phyloP scores from a whole-genome alignment of 441 rosid species.

The Adansonia rubrostipa region DNA sequence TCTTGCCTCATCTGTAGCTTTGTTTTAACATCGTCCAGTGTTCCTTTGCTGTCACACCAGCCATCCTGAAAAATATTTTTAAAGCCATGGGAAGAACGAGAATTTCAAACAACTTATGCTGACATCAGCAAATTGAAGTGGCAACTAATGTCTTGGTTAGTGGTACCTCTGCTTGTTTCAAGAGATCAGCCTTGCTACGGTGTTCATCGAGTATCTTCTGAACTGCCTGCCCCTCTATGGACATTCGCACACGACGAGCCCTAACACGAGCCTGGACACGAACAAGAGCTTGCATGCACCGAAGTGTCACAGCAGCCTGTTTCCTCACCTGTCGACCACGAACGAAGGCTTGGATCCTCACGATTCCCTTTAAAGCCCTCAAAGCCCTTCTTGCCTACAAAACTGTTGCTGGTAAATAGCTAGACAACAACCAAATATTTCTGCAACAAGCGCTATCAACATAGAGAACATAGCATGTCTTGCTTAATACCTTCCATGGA shows the following conservation, averaged over 20 bases:
- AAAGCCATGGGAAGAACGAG: not conserved
- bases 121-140: not conserved
- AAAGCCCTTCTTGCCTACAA: constrained; percentile 88
- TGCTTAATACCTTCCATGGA: not conserved
- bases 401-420: not conserved
- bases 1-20: constrained; percentile 85
- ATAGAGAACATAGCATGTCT: constrained; percentile 1
- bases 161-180: constrained; percentile 84
- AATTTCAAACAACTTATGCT: not conserved
- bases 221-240: constrained; percentile 85
- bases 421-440: not conserved
- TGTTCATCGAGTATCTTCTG: constrained; percentile 69
- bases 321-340: constrained; percentile 96
- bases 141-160: not conserved
- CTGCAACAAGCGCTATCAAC: not conserved
- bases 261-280: constrained; percentile 94
- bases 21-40: constrained; percentile 67
- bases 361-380: constrained; percentile 91
- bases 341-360: constrained; percentile 90
- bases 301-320: constrained; percentile 92
- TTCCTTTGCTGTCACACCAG: constrained; percentile 92
- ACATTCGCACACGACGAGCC: constrained; percentile 91
- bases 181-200: constrained; percentile 65
- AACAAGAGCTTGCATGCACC: constrained; percentile 98
- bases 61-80: constrained; percentile 59